Evolutionary conservation across 768 basidiomycete species (phyloP).

Genomic region (Phylloporus sp.): DNA sequence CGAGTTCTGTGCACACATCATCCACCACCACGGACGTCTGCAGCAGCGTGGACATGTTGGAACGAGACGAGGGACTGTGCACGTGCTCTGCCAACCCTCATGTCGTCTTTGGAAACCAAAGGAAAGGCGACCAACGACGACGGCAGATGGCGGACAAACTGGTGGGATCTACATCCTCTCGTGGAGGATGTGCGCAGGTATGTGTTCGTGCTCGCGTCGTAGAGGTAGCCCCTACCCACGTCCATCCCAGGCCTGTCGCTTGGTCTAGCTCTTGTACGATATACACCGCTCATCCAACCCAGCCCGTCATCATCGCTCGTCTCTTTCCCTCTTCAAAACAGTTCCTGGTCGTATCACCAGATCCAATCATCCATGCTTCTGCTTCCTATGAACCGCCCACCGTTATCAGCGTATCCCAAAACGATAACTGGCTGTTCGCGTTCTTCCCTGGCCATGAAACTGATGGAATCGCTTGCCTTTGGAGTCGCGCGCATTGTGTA

Average conservation of each 20-base stretch:
- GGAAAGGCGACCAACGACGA: conserved; percentile 48
- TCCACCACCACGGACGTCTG: conserved; percentile 51
- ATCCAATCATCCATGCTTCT: conserved; percentile 43
- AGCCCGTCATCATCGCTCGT: conserved; percentile 56
- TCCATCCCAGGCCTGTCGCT: conserved; percentile 52
- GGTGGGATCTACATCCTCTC: conserved; percentile 73
- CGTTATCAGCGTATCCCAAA: conserved; percentile 55
- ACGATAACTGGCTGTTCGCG: conserved; percentile 65
- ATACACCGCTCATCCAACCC: conserved; percentile 62
- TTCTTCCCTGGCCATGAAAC: conserved; percentile 61
- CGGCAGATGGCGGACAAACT: conserved; percentile 55
- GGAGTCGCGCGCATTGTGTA: conserved; percentile 55
- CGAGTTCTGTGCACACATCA: conserved; percentile 63
- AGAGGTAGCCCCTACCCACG: background rate
- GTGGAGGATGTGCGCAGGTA: conserved; percentile 56
- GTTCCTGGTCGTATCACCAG: conserved; percentile 54
- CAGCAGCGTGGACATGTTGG: conserved; percentile 22
- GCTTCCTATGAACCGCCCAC: conserved; percentile 57
- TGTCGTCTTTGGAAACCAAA: conserved; percentile 31
- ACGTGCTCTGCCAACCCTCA: background rate
- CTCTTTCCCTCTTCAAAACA: conserved; percentile 70
- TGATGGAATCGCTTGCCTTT: conserved; percentile 63
- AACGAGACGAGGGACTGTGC: background rate
- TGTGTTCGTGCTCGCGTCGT: conserved; percentile 2
- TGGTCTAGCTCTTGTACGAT: conserved; percentile 71